A percentile compares a stretch with the other conserved stretches of the same genome.
Evolutionary conservation across 2,329 filamentous ascomycete genomes (phyloP).

Genomic region (Apiospora rasikravindrae): DNA sequence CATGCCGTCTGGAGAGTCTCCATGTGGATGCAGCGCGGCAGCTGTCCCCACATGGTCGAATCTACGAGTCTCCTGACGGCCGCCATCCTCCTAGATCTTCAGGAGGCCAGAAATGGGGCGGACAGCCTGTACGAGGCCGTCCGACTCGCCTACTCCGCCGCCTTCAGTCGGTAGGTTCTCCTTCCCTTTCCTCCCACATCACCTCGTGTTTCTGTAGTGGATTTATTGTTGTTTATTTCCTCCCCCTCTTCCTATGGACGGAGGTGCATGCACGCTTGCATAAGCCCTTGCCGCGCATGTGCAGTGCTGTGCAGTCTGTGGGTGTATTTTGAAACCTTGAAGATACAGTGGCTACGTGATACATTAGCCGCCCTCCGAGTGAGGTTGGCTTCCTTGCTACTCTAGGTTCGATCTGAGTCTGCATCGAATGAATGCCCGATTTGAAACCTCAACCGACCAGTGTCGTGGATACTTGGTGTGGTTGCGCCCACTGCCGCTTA

Average conservation of each 20-base stretch:
- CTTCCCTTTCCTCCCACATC: constrained; percentile 4
- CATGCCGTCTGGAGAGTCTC: constrained; percentile 63
- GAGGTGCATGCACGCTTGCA: background rate
- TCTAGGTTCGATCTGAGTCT: constrained; percentile 5
- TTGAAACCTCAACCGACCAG: constrained; percentile 7
- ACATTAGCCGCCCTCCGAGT: background rate
- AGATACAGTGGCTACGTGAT: background rate
- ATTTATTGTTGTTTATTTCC: background rate
- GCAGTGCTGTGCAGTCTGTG: background rate
- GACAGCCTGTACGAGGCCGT: constrained; percentile 61
- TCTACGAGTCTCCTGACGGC: constrained; percentile 76
- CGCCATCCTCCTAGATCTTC: constrained; percentile 69
- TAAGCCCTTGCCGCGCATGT: background rate
- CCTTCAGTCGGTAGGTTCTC: constrained; percentile 70
- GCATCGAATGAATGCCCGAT: background rate
- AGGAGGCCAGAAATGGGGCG: constrained; percentile 35
- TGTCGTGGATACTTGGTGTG: background rate
- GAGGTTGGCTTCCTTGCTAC: background rate
- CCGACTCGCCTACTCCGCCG: constrained; percentile 73
- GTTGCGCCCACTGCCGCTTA: background rate
- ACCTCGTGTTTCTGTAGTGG: background rate
- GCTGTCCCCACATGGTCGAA: constrained; percentile 80
- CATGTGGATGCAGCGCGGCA: constrained; percentile 74
- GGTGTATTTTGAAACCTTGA: background rate
- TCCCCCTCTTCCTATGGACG: background rate